phyloP scores from a whole-genome alignment of 495 filamentous ascomycete genomes.

The Aspergillus incahuasiensis region DNA sequence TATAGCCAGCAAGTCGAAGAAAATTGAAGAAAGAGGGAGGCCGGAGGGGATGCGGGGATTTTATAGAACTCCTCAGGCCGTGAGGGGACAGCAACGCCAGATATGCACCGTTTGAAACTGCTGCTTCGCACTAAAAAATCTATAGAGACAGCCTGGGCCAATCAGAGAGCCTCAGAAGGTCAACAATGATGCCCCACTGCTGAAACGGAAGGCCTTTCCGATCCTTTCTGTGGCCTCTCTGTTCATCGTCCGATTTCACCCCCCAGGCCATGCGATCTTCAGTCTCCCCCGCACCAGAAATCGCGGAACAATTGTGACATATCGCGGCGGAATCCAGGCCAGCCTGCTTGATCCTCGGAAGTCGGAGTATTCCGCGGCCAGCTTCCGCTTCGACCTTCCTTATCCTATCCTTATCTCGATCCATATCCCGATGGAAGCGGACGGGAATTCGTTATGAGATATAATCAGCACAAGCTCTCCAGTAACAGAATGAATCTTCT shows the following conservation, averaged over 20 bases:
- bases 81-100: neutral
- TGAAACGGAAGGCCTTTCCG: conserved; percentile 2
- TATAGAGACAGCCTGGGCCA: neutral
- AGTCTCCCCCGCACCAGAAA: neutral
- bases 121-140: neutral
- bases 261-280: neutral
- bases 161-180: neutral
- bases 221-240: neutral
- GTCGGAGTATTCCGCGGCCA: conserved; percentile 1
- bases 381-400: neutral
- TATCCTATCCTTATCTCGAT: neutral
- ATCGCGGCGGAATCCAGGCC: neutral
- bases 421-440: neutral
- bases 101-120: neutral
- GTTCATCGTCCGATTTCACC: neutral
- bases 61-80: conserved; percentile 1
- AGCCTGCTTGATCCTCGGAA: neutral
- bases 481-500: neutral
- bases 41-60: conserved; percentile 8
- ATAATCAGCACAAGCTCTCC: neutral
- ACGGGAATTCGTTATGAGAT: neutral
- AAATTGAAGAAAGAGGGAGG: neutral
- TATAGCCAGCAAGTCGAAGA: neutral
- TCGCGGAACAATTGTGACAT: neutral
- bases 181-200: neutral